Evolutionary conservation across 768 basidiomycete genomes (phyloP).

Genomic region (Strobilomyces dryophilus): DNA sequence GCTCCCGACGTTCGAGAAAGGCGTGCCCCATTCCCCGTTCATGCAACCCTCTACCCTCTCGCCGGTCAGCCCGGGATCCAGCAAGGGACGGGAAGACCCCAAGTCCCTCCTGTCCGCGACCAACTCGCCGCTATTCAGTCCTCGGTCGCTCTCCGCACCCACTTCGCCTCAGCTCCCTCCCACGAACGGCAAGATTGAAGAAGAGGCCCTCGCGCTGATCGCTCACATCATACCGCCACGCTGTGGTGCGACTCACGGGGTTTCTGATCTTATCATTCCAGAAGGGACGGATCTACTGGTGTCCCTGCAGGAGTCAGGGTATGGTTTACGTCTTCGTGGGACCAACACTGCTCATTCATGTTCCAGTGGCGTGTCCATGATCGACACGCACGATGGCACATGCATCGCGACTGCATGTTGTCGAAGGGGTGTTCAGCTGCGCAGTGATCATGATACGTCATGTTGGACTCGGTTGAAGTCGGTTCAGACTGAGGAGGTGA

Average conservation of each 20-base stretch:
- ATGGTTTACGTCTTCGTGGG: conserved; percentile 15
- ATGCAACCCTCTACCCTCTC: conserved; percentile 1
- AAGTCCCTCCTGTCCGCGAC: conserved; percentile 45
- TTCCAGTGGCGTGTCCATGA: conserved; percentile 50
- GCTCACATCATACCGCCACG: conserved; percentile 45
- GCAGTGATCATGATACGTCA: conserved; percentile 3
- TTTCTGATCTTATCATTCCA: conserved; percentile 46
- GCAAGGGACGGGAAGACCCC: conserved; percentile 28
- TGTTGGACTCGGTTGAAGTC: conserved; percentile 22
- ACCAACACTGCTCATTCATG: conserved; percentile 3
- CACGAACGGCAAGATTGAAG: conserved; percentile 11
- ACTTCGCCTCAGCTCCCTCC: conserved; percentile 29
- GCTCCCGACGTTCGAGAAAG: conserved; percentile 30
- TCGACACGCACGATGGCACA: conserved; percentile 48
- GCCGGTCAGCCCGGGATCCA: conserved; percentile 12
- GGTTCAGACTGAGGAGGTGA: conserved; percentile 20
- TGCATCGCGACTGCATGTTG: conserved; percentile 30
- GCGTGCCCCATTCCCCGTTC: conserved; percentile 18
- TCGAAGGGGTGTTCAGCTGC: background rate
- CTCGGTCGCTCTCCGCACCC: conserved; percentile 34
- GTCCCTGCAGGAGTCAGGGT: conserved; percentile 67
- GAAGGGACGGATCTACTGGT: conserved; percentile 42
- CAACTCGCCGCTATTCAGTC: conserved; percentile 40
- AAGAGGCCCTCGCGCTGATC: conserved; percentile 18
- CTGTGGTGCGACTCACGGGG: conserved; percentile 35